These are phyloP conservation scores for Vigna reflexopilosa DNA, from an alignment of 306 rosid genomes.

Conservation along the genomic window DNA sequence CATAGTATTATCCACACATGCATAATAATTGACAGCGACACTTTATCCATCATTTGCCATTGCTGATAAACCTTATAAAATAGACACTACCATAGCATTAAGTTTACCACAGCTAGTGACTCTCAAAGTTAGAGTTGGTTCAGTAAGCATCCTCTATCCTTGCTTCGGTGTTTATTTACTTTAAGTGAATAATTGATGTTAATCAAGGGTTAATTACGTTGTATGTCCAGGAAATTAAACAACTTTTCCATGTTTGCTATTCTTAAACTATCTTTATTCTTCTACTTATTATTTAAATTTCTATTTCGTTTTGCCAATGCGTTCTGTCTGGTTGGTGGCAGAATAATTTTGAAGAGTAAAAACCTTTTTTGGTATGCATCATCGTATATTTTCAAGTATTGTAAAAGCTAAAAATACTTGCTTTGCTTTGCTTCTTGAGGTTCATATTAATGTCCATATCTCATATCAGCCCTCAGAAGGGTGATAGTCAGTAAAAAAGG, in stretches of 20 bases:
- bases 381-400: not conserved
- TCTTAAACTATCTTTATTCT: not conserved
- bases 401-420: not conserved
- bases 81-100: not conserved
- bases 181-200: constrained; percentile 30
- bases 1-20: not conserved
- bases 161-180: constrained; percentile 7
- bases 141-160: constrained; percentile 25
- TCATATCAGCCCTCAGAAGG: constrained; percentile 31
- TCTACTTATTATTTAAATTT: constrained; percentile 31
- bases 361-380: constrained; percentile 17
- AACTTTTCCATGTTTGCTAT: constrained; percentile 6
- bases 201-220: not conserved
- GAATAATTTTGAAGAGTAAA: constrained; percentile 29
- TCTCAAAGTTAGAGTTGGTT: constrained; percentile 18
- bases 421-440: constrained; percentile 24
- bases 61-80: not conserved
- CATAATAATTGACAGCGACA: not conserved
- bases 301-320: not conserved
- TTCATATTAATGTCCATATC: constrained; percentile 33
- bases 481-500: constrained; percentile 22
- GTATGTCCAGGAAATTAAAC: constrained; percentile 1
- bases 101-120: not conserved
- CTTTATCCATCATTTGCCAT: not conserved
- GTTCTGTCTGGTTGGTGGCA: constrained; percentile 19